Percentiles rank a stretch among this genome's conserved stretches.
Conservation (phyloP, 2,329 filamentous ascomycete species). For the Stemphylium beticola region DNA sequence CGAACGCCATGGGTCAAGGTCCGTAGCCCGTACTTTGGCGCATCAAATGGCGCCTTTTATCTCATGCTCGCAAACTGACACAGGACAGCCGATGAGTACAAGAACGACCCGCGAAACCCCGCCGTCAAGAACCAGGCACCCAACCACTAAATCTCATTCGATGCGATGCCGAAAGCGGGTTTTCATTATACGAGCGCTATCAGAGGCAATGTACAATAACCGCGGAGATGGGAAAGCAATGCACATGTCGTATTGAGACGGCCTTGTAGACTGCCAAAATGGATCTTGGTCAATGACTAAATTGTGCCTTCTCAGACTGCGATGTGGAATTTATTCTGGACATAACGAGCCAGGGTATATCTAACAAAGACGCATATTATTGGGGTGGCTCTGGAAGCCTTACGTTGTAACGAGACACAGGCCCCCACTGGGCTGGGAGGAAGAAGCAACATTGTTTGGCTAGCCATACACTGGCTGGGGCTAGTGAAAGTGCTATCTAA, state of each 20-base stretch:
- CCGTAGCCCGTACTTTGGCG: constrained; percentile 50
- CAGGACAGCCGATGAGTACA: constrained; percentile 82
- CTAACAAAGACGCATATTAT: neutral
- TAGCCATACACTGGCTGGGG: too few species aligned
- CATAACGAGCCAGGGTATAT: neutral
- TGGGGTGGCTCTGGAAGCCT: neutral
- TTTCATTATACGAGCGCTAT: constrained; percentile 24
- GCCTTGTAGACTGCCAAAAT: constrained; percentile 43
- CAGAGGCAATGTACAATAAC: constrained; percentile 47
- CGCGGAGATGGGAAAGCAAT: constrained; percentile 25
- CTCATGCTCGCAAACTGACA: constrained; percentile 26
- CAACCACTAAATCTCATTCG: constrained; percentile 37
- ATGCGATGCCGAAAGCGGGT: constrained; percentile 19
- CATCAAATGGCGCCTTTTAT: neutral
- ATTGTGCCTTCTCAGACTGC: neutral
- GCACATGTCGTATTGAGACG: constrained; percentile 24
- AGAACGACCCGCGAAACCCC: constrained; percentile 95
- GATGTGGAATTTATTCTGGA: neutral
- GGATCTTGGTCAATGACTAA: constrained; percentile 18
- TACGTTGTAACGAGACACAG: neutral
- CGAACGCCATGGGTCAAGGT: constrained; percentile 80
- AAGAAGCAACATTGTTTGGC: neutral
- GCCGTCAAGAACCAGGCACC: constrained; percentile 42
- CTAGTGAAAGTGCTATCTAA: neutral
- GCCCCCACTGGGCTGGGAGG: neutral